Evolutionary conservation across 129 eudicot genomes (phyloP).

Genomic region (Silybum marianum): DNA sequence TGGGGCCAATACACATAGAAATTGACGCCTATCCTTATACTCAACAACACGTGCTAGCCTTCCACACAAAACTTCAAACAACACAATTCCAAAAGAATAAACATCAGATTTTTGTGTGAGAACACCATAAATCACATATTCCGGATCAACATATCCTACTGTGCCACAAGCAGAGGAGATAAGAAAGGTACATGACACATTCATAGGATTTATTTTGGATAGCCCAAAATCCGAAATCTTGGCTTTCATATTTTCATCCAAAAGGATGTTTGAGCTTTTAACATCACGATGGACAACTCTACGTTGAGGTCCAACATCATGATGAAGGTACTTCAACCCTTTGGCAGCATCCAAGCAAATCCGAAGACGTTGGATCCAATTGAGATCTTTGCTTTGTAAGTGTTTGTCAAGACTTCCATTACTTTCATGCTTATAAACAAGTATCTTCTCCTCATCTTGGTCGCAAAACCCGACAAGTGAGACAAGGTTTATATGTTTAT

Average conservation of each 20-base stretch:
- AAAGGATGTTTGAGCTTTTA: slow-evolving; percentile 22
- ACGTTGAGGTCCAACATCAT: slow-evolving; percentile 17
- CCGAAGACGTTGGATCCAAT: slow-evolving; percentile 39
- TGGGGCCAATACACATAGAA: neutral
- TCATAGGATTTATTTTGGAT: slow-evolving; percentile 6
- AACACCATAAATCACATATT: neutral
- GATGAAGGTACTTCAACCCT: slow-evolving; percentile 30
- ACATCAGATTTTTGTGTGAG: slow-evolving; percentile 11
- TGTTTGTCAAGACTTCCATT: slow-evolving; percentile 34
- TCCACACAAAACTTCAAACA: neutral
- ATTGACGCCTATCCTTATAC: neutral
- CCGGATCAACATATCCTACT: slow-evolving; percentile 30
- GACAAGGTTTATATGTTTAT: slow-evolving; percentile 37
- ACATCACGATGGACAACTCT: slow-evolving; percentile 33
- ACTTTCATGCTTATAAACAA: slow-evolving; percentile 37
- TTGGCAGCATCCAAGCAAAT: slow-evolving; percentile 37
- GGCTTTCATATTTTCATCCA: slow-evolving; percentile 2
- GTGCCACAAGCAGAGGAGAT: slow-evolving; percentile 23
- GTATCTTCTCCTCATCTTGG: slow-evolving; percentile 30
- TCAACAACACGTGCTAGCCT: neutral
- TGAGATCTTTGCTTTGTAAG: slow-evolving; percentile 6
- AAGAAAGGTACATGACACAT: slow-evolving; percentile 3
- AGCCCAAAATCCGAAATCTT: slow-evolving; percentile 16
- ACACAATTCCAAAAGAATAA: neutral
- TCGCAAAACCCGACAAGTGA: slow-evolving; percentile 35